These are phyloP conservation scores for Botrytis cinerea DNA, from an alignment of 2,329 filamentous ascomycete species.

Conservation along the genomic window DNA sequence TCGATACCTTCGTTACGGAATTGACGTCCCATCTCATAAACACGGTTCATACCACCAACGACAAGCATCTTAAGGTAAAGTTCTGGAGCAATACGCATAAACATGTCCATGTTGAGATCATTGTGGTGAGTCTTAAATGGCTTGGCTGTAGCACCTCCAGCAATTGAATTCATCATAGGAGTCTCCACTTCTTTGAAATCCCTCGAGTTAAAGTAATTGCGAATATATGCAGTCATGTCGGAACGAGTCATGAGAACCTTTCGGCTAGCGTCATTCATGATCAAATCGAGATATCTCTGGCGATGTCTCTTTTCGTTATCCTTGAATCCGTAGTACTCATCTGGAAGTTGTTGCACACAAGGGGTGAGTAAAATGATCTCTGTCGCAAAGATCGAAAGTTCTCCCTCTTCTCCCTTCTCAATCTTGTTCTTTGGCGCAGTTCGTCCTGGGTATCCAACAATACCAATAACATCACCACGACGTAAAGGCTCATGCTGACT, in stretches of 20 bases:
- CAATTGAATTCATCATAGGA: conserved; percentile 95
- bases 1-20: conserved; percentile 94
- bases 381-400: conserved; percentile 89
- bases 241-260: conserved; percentile 82
- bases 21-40: conserved; percentile 93
- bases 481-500: conserved; percentile 87
- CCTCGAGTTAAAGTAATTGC: conserved; percentile 79
- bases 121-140: conserved; percentile 97
- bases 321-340: conserved; percentile 92
- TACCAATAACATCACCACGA: conserved; percentile 89
- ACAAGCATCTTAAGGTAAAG: conserved; percentile 94
- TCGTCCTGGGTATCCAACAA: conserved; percentile 79
- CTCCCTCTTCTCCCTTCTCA: conserved; percentile 74
- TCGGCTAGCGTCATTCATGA: conserved; percentile 85
- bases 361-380: conserved; percentile 85
- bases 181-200: conserved; percentile 96
- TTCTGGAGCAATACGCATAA: conserved; percentile 92
- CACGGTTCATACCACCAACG: conserved; percentile 89
- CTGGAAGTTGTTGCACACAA: conserved; percentile 86
- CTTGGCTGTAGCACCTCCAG: conserved; percentile 91
- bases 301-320: conserved; percentile 92
- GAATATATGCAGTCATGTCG: conserved; percentile 86
- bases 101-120: conserved; percentile 91
- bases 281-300: conserved; percentile 90
- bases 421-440: conserved; percentile 91